Percentiles rank a stretch among this genome's conserved stretches.
These are phyloP conservation scores for Ceratocystis huliohia DNA, from an alignment of 2,329 filamentous ascomycete species.

Conservation along the genomic window DNA sequence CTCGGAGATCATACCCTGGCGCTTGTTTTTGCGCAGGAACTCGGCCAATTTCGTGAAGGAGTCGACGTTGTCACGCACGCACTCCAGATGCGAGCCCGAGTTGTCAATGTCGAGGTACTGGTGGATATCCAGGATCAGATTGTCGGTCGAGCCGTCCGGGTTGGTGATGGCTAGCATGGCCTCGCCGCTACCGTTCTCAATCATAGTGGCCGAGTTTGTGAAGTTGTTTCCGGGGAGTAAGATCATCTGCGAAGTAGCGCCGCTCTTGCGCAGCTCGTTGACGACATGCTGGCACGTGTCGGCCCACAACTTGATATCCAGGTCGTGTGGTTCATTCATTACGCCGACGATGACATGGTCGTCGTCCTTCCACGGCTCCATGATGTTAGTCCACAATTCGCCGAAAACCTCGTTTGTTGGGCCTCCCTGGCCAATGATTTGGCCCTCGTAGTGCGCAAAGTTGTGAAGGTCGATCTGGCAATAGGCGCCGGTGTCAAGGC, in stretches of 20 bases:
- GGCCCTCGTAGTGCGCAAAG: constrained; percentile 48
- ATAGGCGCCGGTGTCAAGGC: constrained; percentile 41
- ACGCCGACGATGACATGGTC: constrained; percentile 48
- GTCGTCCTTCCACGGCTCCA: constrained; percentile 43
- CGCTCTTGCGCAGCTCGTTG: constrained; percentile 50
- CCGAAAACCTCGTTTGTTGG: constrained; percentile 47
- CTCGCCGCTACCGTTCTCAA: constrained; percentile 38
- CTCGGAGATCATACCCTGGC: constrained; percentile 38
- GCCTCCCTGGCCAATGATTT: constrained; percentile 53
- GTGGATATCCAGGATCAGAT: constrained; percentile 47
- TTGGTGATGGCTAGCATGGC: constrained; percentile 44
- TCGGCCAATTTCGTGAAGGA: constrained; percentile 36
- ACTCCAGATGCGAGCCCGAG: constrained; percentile 40
- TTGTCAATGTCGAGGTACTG: constrained; percentile 48
- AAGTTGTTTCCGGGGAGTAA: constrained; percentile 52
- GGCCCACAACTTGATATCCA: constrained; percentile 46
- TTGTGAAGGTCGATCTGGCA: constrained; percentile 51
- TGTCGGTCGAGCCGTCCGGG: constrained; percentile 43
- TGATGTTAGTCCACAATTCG: constrained; percentile 45
- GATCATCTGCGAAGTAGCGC: constrained; percentile 51
- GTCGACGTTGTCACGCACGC: constrained; percentile 40
- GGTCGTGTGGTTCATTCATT: constrained; percentile 58
- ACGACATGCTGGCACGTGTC: constrained; percentile 49
- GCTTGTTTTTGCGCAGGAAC: constrained; percentile 33
- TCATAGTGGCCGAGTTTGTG: constrained; percentile 37